These are phyloP conservation scores for Neocatenulostroma microsporum DNA, from an alignment of 2,329 filamentous ascomycete genomes.

Conservation along the genomic window DNA sequence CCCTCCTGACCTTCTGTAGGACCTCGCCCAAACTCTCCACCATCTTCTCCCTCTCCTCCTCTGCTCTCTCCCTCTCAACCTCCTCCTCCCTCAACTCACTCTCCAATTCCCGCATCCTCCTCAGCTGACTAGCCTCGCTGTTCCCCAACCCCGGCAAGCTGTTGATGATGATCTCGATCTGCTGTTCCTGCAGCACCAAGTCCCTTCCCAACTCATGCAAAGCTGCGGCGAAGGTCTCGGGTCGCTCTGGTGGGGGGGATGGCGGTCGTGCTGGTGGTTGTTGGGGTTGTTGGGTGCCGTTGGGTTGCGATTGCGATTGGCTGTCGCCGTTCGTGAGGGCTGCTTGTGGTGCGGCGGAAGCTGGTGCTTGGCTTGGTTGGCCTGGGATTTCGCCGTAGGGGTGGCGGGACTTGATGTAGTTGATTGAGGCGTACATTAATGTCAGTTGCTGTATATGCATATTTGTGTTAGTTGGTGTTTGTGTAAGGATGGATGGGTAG, in stretches of 20 bases:
- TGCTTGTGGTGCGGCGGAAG: conserved; percentile 1
- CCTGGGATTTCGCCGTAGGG: conserved; percentile 35
- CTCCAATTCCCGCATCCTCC: conserved; percentile 44
- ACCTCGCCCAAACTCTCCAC: conserved; percentile 41
- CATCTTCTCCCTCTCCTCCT: conserved; percentile 36
- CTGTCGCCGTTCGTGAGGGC: conserved; percentile 15
- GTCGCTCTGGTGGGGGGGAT: conserved; percentile 53
- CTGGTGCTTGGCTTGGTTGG: conserved; percentile 34
- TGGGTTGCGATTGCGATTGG: conserved; percentile 11
- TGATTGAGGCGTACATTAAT: conserved; percentile 41
- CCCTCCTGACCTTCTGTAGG: conserved; percentile 34
- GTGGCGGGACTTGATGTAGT: conserved; percentile 37
- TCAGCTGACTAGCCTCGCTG: conserved; percentile 68
- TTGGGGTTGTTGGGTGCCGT: conserved; percentile 10
- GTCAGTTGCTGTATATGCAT: conserved; percentile 33
- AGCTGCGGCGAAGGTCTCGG: conserved; percentile 58
- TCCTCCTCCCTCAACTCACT: conserved; percentile 37
- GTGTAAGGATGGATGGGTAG: not conserved
- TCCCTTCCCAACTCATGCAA: conserved; percentile 68
- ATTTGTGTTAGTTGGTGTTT: conserved; percentile 8
- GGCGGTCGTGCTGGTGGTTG: conserved; percentile 6
- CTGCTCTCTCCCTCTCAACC: conserved; percentile 33
- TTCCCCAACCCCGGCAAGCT: conserved; percentile 69
- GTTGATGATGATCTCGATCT: conserved; percentile 71
- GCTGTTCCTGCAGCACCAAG: conserved; percentile 70